Evolutionary conservation across 73 alveolate genomes (phyloP).

Genomic region (Tetrahymena elliotti): DNA sequence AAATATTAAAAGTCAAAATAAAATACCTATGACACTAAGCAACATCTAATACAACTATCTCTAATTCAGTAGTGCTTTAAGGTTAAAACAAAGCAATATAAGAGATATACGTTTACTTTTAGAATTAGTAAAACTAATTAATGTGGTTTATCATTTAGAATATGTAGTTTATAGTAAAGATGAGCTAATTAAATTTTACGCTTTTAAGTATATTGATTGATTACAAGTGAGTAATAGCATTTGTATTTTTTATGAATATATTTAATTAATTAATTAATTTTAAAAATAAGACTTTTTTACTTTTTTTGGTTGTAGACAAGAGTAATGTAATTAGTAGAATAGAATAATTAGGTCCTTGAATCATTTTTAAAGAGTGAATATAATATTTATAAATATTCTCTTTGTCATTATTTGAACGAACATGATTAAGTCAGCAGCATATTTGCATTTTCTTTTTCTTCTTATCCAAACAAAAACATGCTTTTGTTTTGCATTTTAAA

Average conservation of each 20-base stretch:
- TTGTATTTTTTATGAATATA: neutral
- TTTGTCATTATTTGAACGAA: neutral
- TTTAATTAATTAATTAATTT: neutral
- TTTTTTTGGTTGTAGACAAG: neutral
- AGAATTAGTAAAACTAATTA: too few species aligned
- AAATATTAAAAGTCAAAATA: too few species aligned
- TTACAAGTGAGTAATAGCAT: neutral
- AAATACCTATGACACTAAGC: too few species aligned
- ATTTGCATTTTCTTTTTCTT: neutral
- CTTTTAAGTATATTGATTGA: too few species aligned
- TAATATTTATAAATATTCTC: neutral
- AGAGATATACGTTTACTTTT: too few species aligned
- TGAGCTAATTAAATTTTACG: too few species aligned
- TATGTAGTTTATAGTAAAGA: too few species aligned
- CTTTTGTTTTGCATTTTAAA: neutral
- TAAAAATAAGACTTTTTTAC: neutral
- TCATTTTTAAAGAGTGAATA: neutral
- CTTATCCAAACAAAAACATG: neutral
- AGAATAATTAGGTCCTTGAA: neutral
- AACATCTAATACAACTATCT: too few species aligned
- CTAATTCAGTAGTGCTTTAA: too few species aligned
- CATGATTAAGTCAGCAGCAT: neutral
- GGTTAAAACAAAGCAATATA: too few species aligned
- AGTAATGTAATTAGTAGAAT: neutral
- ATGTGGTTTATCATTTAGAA: too few species aligned